Evolutionary conservation across 331 rosid genomes (phyloP).

Genomic region (Pyracantha coccinea): DNA sequence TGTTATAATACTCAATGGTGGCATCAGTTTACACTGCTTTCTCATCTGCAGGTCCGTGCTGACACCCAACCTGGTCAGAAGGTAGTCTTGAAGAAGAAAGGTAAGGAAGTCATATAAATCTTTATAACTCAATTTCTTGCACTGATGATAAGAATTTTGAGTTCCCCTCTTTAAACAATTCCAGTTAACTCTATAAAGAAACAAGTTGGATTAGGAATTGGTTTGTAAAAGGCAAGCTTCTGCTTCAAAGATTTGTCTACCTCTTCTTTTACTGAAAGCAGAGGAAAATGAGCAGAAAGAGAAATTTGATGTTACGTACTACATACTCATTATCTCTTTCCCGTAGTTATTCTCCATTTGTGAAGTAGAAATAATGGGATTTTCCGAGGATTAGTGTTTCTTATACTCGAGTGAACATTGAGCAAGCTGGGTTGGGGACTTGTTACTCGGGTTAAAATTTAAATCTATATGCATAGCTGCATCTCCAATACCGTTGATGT

Average conservation of each 20-base stretch:
- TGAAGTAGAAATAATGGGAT: too few relatives aligned
- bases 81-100: conserved; percentile 93
- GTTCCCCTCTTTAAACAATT: background rate
- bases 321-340: background rate
- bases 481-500: too few relatives aligned
- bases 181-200: background rate
- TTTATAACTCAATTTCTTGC: too few relatives aligned
- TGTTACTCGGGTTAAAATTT: too few relatives aligned
- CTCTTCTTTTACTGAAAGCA: background rate
- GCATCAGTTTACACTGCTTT: background rate
- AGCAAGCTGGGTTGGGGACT: too few relatives aligned
- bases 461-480: too few relatives aligned
- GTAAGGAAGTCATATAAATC: conserved; percentile 27
- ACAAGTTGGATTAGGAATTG: background rate
- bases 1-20: background rate
- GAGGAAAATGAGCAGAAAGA: background rate
- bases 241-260: background rate
- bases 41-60: conserved; percentile 60
- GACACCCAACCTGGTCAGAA: conserved; percentile 90
- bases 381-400: background rate
- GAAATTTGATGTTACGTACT: background rate
- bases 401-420: background rate
- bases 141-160: background rate
- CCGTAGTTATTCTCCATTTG: too few relatives aligned
- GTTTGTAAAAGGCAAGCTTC: background rate